Evolutionary conservation across 176 grass and related monocot species (phyloP).

Genomic region (Oryza glaberrima): DNA sequence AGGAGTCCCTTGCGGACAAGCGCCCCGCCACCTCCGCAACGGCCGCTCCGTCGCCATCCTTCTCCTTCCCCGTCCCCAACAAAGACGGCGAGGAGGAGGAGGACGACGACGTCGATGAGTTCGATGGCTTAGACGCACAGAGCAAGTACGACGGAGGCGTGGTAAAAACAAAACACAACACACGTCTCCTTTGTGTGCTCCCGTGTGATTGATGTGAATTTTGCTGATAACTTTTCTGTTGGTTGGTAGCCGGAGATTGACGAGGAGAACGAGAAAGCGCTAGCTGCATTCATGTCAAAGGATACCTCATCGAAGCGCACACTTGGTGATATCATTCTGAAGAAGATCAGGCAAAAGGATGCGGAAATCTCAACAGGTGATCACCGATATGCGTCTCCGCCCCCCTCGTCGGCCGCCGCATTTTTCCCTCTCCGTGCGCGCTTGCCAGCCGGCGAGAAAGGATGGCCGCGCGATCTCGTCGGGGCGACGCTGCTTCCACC

Average conservation of each 20-base stretch:
- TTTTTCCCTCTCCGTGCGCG: too few relatives aligned
- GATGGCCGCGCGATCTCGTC: too few relatives aligned
- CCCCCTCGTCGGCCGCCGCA: too few relatives aligned
- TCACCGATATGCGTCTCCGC: not conserved
- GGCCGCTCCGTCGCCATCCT: conserved; percentile 14
- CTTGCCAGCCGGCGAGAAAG: too few relatives aligned
- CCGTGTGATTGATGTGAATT: not conserved
- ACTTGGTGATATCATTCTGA: conserved; percentile 79
- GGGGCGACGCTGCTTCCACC: too few relatives aligned
- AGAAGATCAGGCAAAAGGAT: conserved; percentile 89
- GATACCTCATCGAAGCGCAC: conserved; percentile 50
- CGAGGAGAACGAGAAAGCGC: conserved; percentile 85
- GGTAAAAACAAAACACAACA: not conserved
- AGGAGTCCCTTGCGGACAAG: conserved; percentile 58
- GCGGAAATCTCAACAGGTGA: conserved; percentile 50
- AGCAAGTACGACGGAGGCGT: conserved; percentile 72
- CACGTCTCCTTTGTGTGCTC: not conserved
- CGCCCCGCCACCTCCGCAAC: not conserved
- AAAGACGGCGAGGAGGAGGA: conserved; percentile 43
- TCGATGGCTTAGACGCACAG: conserved; percentile 74
- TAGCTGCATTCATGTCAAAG: conserved; percentile 68
- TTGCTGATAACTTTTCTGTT: not conserved
- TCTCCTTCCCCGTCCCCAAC: conserved; percentile 28
- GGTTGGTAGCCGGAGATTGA: conserved; percentile 71
- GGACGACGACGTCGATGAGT: conserved; percentile 63